Base-by-base conservation (phyloP, 257 asterid species). In the Coffea eugenioides region DNA sequence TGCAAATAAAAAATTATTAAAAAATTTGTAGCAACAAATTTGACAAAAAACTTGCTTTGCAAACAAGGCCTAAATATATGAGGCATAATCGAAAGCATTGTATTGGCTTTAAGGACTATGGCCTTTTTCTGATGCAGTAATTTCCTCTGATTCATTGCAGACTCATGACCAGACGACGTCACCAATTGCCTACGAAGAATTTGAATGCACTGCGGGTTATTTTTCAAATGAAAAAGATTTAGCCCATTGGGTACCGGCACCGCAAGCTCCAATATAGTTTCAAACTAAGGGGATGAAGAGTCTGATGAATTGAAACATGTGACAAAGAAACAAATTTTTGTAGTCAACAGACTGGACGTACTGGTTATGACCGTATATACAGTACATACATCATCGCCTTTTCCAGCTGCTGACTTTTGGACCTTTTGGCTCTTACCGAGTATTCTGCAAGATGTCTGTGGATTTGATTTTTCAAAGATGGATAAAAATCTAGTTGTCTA, bases 121-220 rank as follows among this genome's bases (percentile, higher is more conserved):
- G 68, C 15, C 1, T 6, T 46, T 41, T 48, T 51, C 56, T 73
- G 65, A 51, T 73, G 46, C 51, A n/a, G 39, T 69, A 25, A 10
- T 74, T 72, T 51, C 51, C 39, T 27, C 76, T 81, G 69, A 74
- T 71, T 78, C 62, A 27, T 69, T 82, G 91, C 92, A 92, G 97
- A 89, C 80, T 76, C 48, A 71, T 80, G 88, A 88, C 39, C 90
- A 85, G 88, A 81, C 65, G 11, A 73, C 52, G 64, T 68, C 82
- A 5, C 77, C 83, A 43, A 81, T 66, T 57, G 41, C 76, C 52
- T 71, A 79, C 39, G 79, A 80, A 69, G 87, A 85, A 59, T 71
- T 76, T 46, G 83, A 80, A 77, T 84, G 84, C 62, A 69, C 39
- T 61, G 67, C 77, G 36, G 69, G 82, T 65, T 25, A 62, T 70